phyloP scores from a whole-genome alignment of 495 filamentous ascomycete species.

The Chaetomium fimeti region DNA sequence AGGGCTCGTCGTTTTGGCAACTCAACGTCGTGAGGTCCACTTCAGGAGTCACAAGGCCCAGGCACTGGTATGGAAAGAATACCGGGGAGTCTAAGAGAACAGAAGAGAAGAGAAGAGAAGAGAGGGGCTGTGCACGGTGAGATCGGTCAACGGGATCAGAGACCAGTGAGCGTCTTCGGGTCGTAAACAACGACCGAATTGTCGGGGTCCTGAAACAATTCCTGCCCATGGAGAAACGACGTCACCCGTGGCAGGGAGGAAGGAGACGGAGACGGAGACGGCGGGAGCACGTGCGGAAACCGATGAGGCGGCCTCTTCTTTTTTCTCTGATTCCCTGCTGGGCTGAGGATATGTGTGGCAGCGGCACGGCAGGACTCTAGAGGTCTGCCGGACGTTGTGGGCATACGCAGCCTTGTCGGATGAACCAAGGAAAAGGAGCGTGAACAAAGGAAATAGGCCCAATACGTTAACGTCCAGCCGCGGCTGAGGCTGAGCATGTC shows the following conservation, averaged over 20 bases:
- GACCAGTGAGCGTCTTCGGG: not conserved
- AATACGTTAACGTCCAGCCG: constrained; percentile 3
- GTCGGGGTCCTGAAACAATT: not conserved
- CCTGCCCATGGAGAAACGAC: not conserved
- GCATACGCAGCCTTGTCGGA: not conserved
- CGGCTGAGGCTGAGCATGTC: constrained; percentile 9
- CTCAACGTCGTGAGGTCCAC: not conserved
- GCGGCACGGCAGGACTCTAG: constrained; percentile 12
- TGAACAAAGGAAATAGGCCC: not conserved
- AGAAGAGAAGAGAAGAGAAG: not conserved
- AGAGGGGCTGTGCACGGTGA: constrained; percentile 1
- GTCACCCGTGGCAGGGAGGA: not conserved
- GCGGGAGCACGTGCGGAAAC: not conserved
- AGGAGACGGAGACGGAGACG: not conserved
- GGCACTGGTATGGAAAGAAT: not conserved
- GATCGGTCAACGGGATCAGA: not conserved
- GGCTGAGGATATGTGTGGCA: not conserved
- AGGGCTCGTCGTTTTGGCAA: not conserved
- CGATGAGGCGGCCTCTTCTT: constrained; percentile 10
- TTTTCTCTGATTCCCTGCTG: not conserved
- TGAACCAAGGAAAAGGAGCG: not conserved
- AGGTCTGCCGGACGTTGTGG: not conserved
- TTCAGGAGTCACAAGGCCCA: not conserved
- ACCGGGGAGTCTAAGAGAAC: no score
- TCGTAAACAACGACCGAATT: not conserved